These are phyloP conservation scores for Paracoccidioides brasiliensis DNA, from an alignment of 2,329 filamentous ascomycete genomes.

Conservation along the genomic window DNA sequence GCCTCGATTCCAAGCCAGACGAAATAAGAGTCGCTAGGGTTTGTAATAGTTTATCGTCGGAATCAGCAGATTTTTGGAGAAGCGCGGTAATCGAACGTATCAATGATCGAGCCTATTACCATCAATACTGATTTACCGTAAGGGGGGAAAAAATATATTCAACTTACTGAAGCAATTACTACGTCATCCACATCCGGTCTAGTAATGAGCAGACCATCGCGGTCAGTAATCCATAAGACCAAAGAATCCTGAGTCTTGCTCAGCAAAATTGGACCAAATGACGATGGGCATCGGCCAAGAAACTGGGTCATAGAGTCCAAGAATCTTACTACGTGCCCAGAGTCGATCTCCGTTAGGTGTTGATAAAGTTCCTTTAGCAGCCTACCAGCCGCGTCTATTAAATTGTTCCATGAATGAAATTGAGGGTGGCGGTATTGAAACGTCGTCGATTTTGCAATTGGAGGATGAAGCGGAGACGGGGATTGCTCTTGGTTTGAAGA, in stretches of 20 bases:
- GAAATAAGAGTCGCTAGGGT: slow-evolving; percentile 39
- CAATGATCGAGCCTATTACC: slow-evolving; percentile 21
- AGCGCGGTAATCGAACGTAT: slow-evolving; percentile 20
- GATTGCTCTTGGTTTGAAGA: slow-evolving; percentile 13
- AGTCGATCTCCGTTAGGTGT: slow-evolving; percentile 28
- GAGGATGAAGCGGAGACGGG: slow-evolving; percentile 12
- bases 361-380: slow-evolving; percentile 45
- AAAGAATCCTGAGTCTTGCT: slow-evolving; percentile 42
- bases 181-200: slow-evolving; percentile 19
- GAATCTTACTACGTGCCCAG: slow-evolving; percentile 33
- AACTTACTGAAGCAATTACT: slow-evolving; percentile 25
- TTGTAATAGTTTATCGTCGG: slow-evolving; percentile 32
- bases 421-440: background rate
- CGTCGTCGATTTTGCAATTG: background rate
- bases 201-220: slow-evolving; percentile 16
- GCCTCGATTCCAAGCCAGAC: slow-evolving; percentile 41
- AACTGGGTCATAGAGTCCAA: slow-evolving; percentile 43
- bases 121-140: slow-evolving; percentile 11
- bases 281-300: slow-evolving; percentile 36
- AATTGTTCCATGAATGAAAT: slow-evolving; percentile 28
- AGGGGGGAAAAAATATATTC: slow-evolving; percentile 3
- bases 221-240: slow-evolving; percentile 24
- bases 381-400: slow-evolving; percentile 49
- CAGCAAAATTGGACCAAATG: slow-evolving; percentile 45
- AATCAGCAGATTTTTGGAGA: slow-evolving; percentile 18